A percentile compares a stretch with the other conserved stretches of the same genome.
These are phyloP conservation scores for Coleophoma crateriformis DNA, from an alignment of 2,329 filamentous ascomycete species.

Conservation along the genomic window DNA sequence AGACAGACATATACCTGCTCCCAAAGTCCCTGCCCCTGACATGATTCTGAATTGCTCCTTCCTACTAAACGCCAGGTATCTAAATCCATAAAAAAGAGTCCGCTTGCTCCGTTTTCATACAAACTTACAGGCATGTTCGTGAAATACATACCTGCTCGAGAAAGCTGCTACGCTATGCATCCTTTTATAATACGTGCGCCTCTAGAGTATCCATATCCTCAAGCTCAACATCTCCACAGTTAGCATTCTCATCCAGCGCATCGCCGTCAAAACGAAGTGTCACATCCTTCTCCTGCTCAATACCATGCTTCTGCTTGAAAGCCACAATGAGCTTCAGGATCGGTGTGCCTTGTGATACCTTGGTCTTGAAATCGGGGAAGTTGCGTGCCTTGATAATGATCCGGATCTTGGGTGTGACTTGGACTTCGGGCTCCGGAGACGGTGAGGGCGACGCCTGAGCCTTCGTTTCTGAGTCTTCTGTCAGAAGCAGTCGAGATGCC, in stretches of 20 bases:
- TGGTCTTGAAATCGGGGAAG: conserved; percentile 43
- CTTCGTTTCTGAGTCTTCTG: background rate
- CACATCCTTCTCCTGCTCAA: conserved; percentile 48
- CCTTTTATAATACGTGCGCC: conserved; percentile 36
- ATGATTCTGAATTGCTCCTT: background rate
- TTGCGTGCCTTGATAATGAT: conserved; percentile 50
- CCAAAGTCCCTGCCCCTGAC: no score
- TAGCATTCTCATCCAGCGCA: conserved; percentile 51
- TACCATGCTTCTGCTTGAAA: conserved; percentile 49
- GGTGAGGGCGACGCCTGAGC: conserved; percentile 7
- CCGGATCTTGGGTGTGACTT: conserved; percentile 34
- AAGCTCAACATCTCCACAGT: conserved; percentile 63
- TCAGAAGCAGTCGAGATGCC: conserved; percentile 2
- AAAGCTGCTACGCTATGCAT: background rate
- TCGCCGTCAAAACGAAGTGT: conserved; percentile 74
- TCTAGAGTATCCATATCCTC: conserved; percentile 72
- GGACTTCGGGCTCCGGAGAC: conserved; percentile 11
- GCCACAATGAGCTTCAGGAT: conserved; percentile 56
- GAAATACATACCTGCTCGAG: background rate
- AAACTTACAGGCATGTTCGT: no score
- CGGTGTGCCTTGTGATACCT: conserved; percentile 47
- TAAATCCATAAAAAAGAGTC: no score
- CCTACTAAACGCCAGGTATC: background rate
- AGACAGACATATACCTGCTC: no score
- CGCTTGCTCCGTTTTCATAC: no score